These are phyloP conservation scores for Lodderomyces elongisporus DNA, from an alignment of 1,139 yeast genomes.

Conservation along the genomic window DNA sequence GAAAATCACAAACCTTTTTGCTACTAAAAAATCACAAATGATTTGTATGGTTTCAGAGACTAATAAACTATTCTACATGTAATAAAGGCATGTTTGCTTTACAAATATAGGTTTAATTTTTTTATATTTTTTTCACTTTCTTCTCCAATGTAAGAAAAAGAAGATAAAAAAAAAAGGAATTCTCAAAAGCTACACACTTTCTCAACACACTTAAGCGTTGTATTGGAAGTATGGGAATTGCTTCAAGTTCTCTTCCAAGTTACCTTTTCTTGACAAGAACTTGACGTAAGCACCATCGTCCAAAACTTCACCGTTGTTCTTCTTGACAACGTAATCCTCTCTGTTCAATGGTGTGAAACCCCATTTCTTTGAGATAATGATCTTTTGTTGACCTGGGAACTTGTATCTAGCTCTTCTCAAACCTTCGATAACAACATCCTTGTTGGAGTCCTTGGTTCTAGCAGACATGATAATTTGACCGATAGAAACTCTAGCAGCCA, in stretches of 20 bases:
- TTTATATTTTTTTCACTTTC: too few species aligned
- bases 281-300: constrained; percentile 99
- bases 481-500: constrained; percentile 98
- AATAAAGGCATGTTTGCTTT: too few species aligned
- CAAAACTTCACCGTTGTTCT: constrained; percentile 96
- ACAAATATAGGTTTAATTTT: too few species aligned
- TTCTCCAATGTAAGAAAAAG: too few species aligned
- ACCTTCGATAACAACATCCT: constrained; percentile 97
- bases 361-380: constrained; percentile 99
- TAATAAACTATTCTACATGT: too few species aligned
- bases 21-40: too few species aligned
- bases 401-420: constrained; percentile 99
- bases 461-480: constrained; percentile 98
- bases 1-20: too few species aligned
- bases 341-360: constrained; percentile 99
- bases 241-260: constrained; percentile 83
- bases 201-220: constrained; percentile 42
- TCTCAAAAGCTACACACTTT: too few species aligned
- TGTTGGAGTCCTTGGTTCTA: constrained; percentile 97
- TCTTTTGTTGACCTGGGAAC: constrained; percentile 99
- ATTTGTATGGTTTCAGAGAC: too few species aligned
- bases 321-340: constrained; percentile 90
- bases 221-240: constrained; percentile 91
- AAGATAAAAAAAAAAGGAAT: too few species aligned
- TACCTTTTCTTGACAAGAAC: constrained; percentile 96